A percentile compares a stretch with the other conserved stretches of the same genome.
Conservation (phyloP, 331 rosid genomes). For the Arachis monticola region DNA sequence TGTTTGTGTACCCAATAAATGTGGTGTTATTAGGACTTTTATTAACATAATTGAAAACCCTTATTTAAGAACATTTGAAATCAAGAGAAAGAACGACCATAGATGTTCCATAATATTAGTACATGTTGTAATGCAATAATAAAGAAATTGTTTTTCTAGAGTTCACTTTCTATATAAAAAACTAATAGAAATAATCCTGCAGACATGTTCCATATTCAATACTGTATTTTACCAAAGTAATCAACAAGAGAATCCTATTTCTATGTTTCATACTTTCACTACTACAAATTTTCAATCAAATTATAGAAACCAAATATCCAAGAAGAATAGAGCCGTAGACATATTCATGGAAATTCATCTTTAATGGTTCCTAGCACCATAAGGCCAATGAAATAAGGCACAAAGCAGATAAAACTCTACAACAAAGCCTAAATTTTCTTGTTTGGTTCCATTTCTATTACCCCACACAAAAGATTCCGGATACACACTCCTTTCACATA, state of each 20-base stretch:
- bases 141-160: too few species aligned
- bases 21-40: too few species aligned
- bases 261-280: slow-evolving; percentile 4
- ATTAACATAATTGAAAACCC: neutral
- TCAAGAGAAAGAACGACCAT: too few species aligned
- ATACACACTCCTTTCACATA: slow-evolving; percentile 18
- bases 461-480: slow-evolving; percentile 7
- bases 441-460: slow-evolving; percentile 48
- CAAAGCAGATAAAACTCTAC: slow-evolving; percentile 64
- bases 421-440: slow-evolving; percentile 44
- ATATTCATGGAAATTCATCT: slow-evolving; percentile 49
- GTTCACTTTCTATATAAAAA: too few species aligned
- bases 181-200: neutral
- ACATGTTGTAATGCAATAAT: too few species aligned
- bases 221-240: neutral
- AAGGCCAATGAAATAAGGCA: slow-evolving; percentile 83
- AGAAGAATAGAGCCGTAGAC: slow-evolving; percentile 11
- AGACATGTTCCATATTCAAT: neutral
- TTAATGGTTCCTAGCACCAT: slow-evolving; percentile 73
- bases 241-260: slow-evolving; percentile 11
- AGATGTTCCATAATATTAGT: too few species aligned
- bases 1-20: too few species aligned
- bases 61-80: neutral
- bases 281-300: neutral
- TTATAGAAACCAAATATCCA: slow-evolving; percentile 24